These are phyloP conservation scores for Epichloe hybrida DNA, from an alignment of 2,329 filamentous ascomycete species.

Conservation along the genomic window DNA sequence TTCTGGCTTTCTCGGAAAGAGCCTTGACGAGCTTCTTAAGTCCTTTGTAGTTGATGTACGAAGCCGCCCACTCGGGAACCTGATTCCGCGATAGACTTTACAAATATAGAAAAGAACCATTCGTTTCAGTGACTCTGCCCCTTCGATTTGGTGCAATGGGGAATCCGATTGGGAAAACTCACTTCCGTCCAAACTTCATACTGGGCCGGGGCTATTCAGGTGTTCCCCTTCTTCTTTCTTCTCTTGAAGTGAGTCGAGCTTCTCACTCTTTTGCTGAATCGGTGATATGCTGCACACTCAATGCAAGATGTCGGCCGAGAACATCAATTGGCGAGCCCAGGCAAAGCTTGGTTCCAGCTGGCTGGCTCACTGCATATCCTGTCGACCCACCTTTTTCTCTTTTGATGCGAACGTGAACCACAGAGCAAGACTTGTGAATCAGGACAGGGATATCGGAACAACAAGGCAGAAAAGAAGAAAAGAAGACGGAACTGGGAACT, in stretches of 20 bases:
- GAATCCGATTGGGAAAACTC: constrained; percentile 14
- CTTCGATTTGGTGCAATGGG: not conserved
- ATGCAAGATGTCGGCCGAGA: not conserved
- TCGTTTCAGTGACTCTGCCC: constrained; percentile 8
- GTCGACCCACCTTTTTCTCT: not conserved
- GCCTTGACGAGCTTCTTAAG: constrained; percentile 93
- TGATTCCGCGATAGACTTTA: constrained; percentile 61
- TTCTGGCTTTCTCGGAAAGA: constrained; percentile 49
- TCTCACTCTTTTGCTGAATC: not conserved
- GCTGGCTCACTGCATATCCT: not conserved
- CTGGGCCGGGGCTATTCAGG: not conserved
- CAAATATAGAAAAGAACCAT: not conserved
- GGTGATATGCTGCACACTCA: not conserved
- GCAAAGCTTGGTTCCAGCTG: not conserved
- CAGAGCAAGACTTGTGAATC: not conserved
- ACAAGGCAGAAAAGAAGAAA: not conserved
- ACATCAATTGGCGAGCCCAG: not conserved
- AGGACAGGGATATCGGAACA: not conserved
- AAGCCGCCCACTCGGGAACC: constrained; percentile 74
- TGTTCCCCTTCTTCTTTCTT: not conserved
- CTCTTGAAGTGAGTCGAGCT: not conserved
- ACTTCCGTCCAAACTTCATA: constrained; percentile 55
- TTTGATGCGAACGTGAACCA: not conserved
- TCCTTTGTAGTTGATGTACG: constrained; percentile 80
- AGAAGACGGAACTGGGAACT: not conserved